phyloP scores from a whole-genome alignment of 257 asterid species.

The Plantago major region DNA sequence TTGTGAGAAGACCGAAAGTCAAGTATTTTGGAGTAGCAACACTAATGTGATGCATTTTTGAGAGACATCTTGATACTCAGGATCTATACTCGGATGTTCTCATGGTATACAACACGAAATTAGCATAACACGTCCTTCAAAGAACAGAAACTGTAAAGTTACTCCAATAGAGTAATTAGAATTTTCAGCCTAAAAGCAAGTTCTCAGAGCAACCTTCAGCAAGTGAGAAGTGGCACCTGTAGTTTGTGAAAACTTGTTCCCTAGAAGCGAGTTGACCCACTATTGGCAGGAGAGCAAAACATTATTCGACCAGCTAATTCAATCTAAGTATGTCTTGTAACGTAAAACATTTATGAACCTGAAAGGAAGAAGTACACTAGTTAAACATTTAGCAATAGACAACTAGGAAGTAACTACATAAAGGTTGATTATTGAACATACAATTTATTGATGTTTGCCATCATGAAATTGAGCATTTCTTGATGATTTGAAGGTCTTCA shows the following conservation, averaged over 20 bases:
- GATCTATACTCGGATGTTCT: no score
- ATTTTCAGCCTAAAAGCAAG: no score
- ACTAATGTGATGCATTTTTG: no score
- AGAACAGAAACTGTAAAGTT: neutral
- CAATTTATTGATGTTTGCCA: slow-evolving; percentile 70
- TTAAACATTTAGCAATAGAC: neutral
- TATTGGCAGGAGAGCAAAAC: neutral
- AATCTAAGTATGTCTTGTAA: slow-evolving; percentile 3
- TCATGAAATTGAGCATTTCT: slow-evolving; percentile 87
- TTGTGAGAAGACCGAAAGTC: no score
- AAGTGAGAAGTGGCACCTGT: neutral
- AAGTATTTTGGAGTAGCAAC: no score
- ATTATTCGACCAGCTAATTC: neutral
- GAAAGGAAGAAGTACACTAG: slow-evolving; percentile 13
- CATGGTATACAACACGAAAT: no score
- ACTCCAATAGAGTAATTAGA: neutral
- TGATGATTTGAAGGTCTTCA: slow-evolving; percentile 91
- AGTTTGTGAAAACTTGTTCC: neutral
- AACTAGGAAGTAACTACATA: neutral
- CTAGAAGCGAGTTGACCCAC: neutral
- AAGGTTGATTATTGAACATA: neutral
- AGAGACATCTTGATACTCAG: no score
- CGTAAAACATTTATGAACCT: slow-evolving; percentile 25
- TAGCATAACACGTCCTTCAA: no score
- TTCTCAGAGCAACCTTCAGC: neutral